Evolutionary conservation across 495 filamentous ascomycete genomes (phyloP).

Genomic region (Tetracladium setigerum): DNA sequence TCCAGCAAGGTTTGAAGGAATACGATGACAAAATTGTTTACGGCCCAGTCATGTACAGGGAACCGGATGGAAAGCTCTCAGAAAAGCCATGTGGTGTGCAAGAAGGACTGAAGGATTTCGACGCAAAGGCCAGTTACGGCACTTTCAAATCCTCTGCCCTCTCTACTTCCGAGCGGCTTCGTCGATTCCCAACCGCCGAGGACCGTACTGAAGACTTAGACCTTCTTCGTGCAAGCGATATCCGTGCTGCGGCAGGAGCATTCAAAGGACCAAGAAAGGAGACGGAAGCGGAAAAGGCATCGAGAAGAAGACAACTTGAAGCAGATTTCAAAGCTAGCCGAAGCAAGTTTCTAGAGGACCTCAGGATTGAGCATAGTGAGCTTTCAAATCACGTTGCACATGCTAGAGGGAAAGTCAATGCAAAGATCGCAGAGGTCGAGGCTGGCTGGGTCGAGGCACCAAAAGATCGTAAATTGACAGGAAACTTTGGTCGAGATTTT

Average conservation of each 20-base stretch:
- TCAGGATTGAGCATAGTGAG: constrained; percentile 6
- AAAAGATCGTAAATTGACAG: constrained; percentile 24
- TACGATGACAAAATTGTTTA: constrained; percentile 17
- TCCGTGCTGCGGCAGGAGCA: constrained; percentile 35
- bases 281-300: constrained; percentile 21
- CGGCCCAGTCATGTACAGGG: not conserved
- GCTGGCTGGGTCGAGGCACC: not conserved
- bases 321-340: constrained; percentile 12
- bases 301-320: constrained; percentile 25
- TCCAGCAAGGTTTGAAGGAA: constrained; percentile 22
- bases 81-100: not conserved
- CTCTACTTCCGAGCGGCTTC: not conserved
- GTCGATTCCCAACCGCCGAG: constrained; percentile 4
- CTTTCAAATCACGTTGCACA: constrained; percentile 6
- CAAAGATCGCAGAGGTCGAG: constrained; percentile 5
- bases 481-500: constrained; percentile 37
- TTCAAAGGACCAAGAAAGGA: constrained; percentile 21
- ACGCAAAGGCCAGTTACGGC: not conserved
- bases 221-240: constrained; percentile 38
- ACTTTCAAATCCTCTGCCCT: not conserved
- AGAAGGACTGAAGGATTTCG: constrained; percentile 11
- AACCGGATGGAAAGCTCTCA: not conserved
- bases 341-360: not conserved
- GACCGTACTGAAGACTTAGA: constrained; percentile 33
- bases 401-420: constrained; percentile 3